Conservation (phyloP, 1,284 basidiomycete species). For the Fomitopsis pinicola region DNA sequence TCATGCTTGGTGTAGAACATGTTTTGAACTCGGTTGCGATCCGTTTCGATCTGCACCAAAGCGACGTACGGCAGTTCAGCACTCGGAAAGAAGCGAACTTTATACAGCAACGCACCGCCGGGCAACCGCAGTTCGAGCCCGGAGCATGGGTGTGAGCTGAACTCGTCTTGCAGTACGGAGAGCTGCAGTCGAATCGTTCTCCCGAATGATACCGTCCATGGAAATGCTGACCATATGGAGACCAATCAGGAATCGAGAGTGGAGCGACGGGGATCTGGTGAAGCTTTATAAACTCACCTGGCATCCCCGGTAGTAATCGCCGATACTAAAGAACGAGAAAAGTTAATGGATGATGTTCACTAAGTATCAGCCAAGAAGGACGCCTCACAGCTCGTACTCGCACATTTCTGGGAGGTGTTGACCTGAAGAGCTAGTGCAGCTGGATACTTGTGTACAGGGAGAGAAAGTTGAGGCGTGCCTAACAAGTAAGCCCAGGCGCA, state of each 20-base stretch:
- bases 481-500: not conserved
- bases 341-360: not conserved
- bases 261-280: not conserved
- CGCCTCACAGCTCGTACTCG: not conserved
- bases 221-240: constrained; percentile 43
- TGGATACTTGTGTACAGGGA: not conserved
- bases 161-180: constrained; percentile 48
- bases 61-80: not conserved
- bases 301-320: constrained; percentile 60
- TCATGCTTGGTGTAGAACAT: constrained; percentile 18
- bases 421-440: not conserved
- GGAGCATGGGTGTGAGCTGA: constrained; percentile 50
- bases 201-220: constrained; percentile 61
- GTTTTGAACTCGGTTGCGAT: constrained; percentile 18
- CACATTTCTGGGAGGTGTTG: not conserved
- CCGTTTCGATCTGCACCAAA: constrained; percentile 9
- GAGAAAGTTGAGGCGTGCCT: not conserved
- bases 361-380: not conserved
- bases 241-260: not conserved
- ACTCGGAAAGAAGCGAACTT: no score
- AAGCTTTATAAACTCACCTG: constrained; percentile 49
- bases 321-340: constrained; percentile 35
- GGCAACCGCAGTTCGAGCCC: constrained; percentile 45
- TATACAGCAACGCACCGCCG: constrained; percentile 17
- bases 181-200: constrained; percentile 47